A percentile compares a stretch with the other conserved stretches of the same genome.
Conservation (phyloP, 306 rosid genomes). For the Cicer pinnatifidum region DNA sequence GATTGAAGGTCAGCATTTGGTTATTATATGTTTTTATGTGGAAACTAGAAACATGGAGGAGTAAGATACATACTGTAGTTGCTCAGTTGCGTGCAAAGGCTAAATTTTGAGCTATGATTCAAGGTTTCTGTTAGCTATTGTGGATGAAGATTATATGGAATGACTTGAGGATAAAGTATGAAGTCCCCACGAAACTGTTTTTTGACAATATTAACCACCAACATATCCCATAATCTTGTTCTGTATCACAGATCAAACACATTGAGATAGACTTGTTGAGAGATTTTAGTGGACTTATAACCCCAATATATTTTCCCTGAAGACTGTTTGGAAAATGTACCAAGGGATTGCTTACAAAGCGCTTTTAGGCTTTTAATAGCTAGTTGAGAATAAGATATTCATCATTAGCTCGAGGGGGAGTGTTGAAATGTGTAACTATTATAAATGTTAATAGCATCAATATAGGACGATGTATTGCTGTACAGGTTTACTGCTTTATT, state of each 20-base stretch:
- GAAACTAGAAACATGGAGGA: background rate
- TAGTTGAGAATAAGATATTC: background rate
- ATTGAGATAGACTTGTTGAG: background rate
- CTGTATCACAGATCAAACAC: background rate
- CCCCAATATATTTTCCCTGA: background rate
- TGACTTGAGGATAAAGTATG: background rate
- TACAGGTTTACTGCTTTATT: background rate
- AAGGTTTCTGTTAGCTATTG: background rate
- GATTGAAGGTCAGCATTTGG: background rate
- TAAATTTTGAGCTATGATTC: conserved; percentile 7
- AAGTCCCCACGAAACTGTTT: background rate
- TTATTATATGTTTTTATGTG: background rate
- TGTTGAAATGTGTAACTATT: background rate
- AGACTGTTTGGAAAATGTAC: background rate
- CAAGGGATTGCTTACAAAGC: background rate
- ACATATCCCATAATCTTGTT: background rate
- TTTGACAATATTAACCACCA: background rate
- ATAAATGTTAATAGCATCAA: background rate
- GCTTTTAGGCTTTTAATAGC: conserved; percentile 1
- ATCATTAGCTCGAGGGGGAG: background rate
- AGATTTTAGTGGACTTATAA: background rate
- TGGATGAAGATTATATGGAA: conserved; percentile 7
- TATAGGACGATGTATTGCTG: background rate
- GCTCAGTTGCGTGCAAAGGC: background rate
- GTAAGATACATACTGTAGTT: conserved; percentile 3